Evolutionary conservation across 2,329 filamentous ascomycete genomes (phyloP), one percentile per base, ranked within the genome.

Genomic region (Pyrenochaeta sp.): DNA sequence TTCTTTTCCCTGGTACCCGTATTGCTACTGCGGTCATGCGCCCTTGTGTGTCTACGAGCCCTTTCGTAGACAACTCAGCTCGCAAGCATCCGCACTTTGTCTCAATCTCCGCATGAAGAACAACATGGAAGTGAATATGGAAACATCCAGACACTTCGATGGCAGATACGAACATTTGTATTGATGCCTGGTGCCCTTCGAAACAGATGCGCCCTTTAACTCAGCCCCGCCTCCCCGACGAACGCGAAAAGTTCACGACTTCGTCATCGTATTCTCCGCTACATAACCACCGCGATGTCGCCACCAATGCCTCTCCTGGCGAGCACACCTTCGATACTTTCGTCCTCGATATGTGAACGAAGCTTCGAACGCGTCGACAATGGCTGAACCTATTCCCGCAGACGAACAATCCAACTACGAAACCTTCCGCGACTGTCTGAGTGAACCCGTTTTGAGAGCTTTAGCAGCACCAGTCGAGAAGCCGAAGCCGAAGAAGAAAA

Each of bases 361-460:
- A 34, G 19, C 3, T 22, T 10, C 27, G 27, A 47, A 19, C 10
- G n/a, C 22, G 12, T 12, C 19, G 49, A 61, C 25, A 45, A 77
- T 77, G 74, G 66, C 67, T 58, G 67, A 73, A 28, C 25, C 49
- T 2, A 75, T 80, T 24, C 54, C 69, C 25, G 73, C 72, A 15
- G 72, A 80, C 54, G 77, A 80, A 50, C 68, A 77, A 52, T 64
- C 72, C 39, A 91, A 91, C 68, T 90, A 87, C 73, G 85, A 88
- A 51, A 80, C 87, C 46, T 93, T 95, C 76, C 84, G 90, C 52
- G 92, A 95, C 69, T 91, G 86, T 71, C 80, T 95, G 59, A 90
- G 91, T 8, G 86, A 86, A 15, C 83, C 87, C 0, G 81, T 95
- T 12, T 85, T 94, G 51, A 85, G 87, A 49, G 86, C 84, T 58